These are phyloP conservation scores for Penstemon barbatus DNA, from an alignment of 257 asterid species.

Conservation along the genomic window DNA sequence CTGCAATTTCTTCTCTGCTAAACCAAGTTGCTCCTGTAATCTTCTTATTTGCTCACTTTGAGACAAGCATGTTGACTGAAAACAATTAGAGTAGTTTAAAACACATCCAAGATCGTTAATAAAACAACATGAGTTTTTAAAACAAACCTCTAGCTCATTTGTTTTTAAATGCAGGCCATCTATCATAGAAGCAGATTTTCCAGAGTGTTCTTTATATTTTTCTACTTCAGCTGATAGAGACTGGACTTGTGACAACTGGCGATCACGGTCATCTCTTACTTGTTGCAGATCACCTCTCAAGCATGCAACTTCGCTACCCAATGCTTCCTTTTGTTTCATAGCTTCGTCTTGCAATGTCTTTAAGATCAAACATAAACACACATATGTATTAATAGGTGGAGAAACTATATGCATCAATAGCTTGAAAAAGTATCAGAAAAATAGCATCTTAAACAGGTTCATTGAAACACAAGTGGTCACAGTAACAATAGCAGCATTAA, in stretches of 20 bases:
- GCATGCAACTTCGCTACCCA: constrained; percentile 65
- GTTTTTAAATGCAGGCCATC: constrained; percentile 52
- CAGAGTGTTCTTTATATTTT: constrained; percentile 62
- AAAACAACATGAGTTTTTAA: background rate
- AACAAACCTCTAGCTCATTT: constrained; percentile 66
- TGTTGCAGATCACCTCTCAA: constrained; percentile 74
- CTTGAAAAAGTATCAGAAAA: no score
- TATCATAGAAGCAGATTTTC: constrained; percentile 54
- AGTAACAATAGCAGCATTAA: constrained; percentile 4
- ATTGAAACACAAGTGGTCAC: background rate
- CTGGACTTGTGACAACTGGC: constrained; percentile 55
- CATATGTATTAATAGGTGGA: background rate
- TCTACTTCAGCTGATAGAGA: constrained; percentile 55
- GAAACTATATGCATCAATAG: no score
- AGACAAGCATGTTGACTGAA: constrained; percentile 62
- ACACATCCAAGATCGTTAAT: background rate
- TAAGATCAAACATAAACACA: constrained; percentile 12
- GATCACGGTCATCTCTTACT: constrained; percentile 84
- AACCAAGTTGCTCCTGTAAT: constrained; percentile 66
- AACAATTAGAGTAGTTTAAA: constrained; percentile 11
- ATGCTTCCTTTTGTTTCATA: constrained; percentile 66
- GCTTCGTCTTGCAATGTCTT: constrained; percentile 79
- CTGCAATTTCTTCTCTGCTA: constrained; percentile 68
- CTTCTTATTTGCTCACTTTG: constrained; percentile 69
- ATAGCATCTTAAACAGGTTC: background rate